Evolutionary conservation across 768 basidiomycete genomes (phyloP).

Genomic region (Candolleomyces aberdarensis): DNA sequence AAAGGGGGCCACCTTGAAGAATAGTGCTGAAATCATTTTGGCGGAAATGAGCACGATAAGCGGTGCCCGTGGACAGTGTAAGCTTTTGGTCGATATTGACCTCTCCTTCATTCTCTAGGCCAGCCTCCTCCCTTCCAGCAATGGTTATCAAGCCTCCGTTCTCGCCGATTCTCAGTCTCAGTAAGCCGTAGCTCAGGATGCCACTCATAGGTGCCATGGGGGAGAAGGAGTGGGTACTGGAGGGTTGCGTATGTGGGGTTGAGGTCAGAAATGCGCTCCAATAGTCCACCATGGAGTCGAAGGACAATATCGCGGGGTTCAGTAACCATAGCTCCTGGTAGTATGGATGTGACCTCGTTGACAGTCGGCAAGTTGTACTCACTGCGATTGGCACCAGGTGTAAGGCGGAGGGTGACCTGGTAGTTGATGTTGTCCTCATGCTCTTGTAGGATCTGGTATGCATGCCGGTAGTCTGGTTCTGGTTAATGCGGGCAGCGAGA

Average conservation of each 20-base stretch:
- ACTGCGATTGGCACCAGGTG: slow-evolving; percentile 23
- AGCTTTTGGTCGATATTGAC: slow-evolving; percentile 13
- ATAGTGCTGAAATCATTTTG: slow-evolving; percentile 22
- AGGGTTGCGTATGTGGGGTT: slow-evolving; percentile 34
- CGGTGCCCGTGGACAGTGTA: slow-evolving; percentile 25
- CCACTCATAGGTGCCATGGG: slow-evolving; percentile 29
- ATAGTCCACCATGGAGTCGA: slow-evolving; percentile 9
- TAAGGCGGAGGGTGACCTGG: slow-evolving; percentile 8
- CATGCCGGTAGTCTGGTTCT: slow-evolving; percentile 11
- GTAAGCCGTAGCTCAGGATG: slow-evolving; percentile 41
- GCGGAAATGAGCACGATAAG: slow-evolving; percentile 31
- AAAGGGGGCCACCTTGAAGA: slow-evolving; percentile 34
- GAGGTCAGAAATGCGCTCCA: slow-evolving; percentile 29
- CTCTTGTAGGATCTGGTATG: slow-evolving; percentile 7
- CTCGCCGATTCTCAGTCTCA: slow-evolving; percentile 16
- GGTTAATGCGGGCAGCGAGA: neutral
- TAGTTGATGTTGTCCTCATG: neutral
- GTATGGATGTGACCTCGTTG: slow-evolving; percentile 32
- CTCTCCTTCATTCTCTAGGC: slow-evolving; percentile 3
- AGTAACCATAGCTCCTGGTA: slow-evolving; percentile 26
- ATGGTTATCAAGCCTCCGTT: slow-evolving; percentile 19
- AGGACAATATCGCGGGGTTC: slow-evolving; percentile 35
- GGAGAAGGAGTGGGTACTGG: slow-evolving; percentile 38
- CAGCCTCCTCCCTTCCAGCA: neutral
- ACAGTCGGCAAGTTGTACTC: slow-evolving; percentile 43